Conservation (phyloP, 257 asterid species). For the Solanum neorickii region DNA sequence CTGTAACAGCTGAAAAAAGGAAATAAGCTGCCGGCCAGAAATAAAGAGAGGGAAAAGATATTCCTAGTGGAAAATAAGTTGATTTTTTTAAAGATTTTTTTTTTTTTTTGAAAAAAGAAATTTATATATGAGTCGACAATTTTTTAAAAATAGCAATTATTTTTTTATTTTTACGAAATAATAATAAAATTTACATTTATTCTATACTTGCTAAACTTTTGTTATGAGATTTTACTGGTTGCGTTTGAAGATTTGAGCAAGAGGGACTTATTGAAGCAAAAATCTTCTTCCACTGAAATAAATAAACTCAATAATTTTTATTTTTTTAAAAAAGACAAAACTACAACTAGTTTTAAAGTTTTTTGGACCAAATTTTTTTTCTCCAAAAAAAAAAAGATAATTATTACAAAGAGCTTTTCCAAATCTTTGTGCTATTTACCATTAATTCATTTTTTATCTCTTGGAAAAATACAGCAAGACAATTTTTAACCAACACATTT, state of each 20-base stretch:
- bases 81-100: background rate
- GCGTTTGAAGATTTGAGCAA: background rate
- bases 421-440: background rate
- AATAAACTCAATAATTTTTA: background rate
- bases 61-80: background rate
- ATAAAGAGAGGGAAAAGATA: background rate
- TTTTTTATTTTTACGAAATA: no score
- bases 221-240: background rate
- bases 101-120: background rate
- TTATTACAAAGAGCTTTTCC: background rate
- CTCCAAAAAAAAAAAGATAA: background rate
- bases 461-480: background rate
- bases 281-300: background rate
- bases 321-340: background rate
- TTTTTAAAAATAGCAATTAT: accelerated
- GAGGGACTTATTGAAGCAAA: background rate
- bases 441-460: background rate
- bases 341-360: background rate
- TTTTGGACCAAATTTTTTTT: background rate
- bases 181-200: accelerated
- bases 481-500: background rate
- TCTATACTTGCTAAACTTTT: accelerated
- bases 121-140: background rate
- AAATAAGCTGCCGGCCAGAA: background rate
- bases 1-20: background rate